These are phyloP conservation scores for Pulveroboletus sp. DNA, from an alignment of 768 basidiomycete genomes.

Conservation along the genomic window DNA sequence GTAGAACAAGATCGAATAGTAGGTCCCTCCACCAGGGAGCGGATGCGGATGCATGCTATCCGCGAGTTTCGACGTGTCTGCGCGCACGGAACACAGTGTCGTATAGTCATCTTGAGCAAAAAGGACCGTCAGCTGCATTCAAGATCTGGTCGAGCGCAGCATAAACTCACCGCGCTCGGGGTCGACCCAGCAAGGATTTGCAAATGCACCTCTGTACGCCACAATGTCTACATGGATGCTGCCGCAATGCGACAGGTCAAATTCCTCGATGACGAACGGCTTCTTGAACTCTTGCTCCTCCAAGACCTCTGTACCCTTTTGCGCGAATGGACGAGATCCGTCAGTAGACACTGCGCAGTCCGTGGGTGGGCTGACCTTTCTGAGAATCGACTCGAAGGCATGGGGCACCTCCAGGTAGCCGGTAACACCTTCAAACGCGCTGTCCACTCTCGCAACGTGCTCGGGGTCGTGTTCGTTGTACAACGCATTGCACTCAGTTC, in stretches of 20 bases:
- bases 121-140: not conserved
- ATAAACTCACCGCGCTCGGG: constrained; percentile 5
- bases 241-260: constrained; percentile 12
- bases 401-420: constrained; percentile 8
- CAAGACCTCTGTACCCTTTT: constrained; percentile 10
- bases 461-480: constrained; percentile 9
- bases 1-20: constrained; percentile 16
- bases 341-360: not conserved
- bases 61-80: constrained; percentile 11
- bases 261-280: constrained; percentile 12
- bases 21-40: constrained; percentile 10
- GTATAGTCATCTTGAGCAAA: constrained; percentile 5
- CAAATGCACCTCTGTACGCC: constrained; percentile 8
- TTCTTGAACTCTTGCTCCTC: constrained; percentile 16
- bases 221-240: constrained; percentile 15
- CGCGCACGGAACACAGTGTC: constrained; percentile 9
- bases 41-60: constrained; percentile 8
- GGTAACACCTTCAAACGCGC: constrained; percentile 8
- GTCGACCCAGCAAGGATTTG: constrained; percentile 9
- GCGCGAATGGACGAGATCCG: no score
- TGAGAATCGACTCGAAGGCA: constrained; percentile 11
- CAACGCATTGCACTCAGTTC: constrained; percentile 12
- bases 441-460: constrained; percentile 3
- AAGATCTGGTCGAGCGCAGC: no score
- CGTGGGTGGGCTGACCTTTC: not conserved